These are phyloP conservation scores for Echeveria elegans DNA, from an alignment of 164 flowering plant species.

Conservation along the genomic window DNA sequence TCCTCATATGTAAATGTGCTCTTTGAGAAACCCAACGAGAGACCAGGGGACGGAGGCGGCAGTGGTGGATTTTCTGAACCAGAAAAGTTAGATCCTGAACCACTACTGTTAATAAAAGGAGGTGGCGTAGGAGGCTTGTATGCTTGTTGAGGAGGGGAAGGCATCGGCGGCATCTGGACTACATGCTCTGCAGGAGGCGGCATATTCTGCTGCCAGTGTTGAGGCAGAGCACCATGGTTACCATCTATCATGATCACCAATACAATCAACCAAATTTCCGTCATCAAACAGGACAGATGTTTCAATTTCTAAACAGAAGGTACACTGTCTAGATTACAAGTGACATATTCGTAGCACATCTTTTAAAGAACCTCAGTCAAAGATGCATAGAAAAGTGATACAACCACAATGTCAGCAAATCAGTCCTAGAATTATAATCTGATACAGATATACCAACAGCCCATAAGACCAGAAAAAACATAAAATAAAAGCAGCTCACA, in stretches of 20 bases:
- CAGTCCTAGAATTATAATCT: not conserved
- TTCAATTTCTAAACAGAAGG: not conserved
- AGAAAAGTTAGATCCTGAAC: slow-evolving; percentile 2
- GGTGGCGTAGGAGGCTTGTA: slow-evolving; percentile 12
- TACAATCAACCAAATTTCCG: not conserved
- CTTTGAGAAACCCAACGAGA: slow-evolving; percentile 1
- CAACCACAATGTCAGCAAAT: no score
- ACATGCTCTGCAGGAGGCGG: slow-evolving; percentile 5
- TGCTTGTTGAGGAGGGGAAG: not conserved
- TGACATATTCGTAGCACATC: not conserved
- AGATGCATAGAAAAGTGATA: no score
- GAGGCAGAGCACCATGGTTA: not conserved
- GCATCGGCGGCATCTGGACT: slow-evolving; percentile 2
- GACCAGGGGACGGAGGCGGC: slow-evolving; percentile 1
- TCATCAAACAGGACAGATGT: not conserved
- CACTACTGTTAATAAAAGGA: not conserved
- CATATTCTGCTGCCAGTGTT: slow-evolving; percentile 6
- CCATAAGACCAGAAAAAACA: not conserved
- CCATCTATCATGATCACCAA: slow-evolving; percentile 5
- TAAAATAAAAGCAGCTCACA: no score
- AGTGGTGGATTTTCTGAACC: not conserved
- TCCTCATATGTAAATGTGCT: slow-evolving; percentile 5
- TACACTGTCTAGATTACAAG: not conserved
- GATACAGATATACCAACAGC: not conserved
- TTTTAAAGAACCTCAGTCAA: not conserved